Evolutionary conservation across 148 eudicot genomes (phyloP).

Genomic region (Rhododendron williamsianum): DNA sequence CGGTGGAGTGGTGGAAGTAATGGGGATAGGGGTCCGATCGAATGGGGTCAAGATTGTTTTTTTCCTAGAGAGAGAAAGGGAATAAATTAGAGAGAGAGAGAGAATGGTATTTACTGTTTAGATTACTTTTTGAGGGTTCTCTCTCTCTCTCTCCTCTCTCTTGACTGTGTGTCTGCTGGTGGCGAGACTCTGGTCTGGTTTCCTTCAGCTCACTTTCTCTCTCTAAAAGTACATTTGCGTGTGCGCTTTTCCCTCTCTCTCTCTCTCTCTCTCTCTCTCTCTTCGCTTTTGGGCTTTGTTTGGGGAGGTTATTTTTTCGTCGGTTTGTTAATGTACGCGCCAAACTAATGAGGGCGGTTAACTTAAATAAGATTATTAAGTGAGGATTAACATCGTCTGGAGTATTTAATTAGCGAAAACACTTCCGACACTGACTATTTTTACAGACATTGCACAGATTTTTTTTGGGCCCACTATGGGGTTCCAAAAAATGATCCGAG

Average conservation of each 20-base stretch:
- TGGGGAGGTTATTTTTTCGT: neutral
- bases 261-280: neutral
- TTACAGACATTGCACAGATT: too few species aligned
- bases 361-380: neutral
- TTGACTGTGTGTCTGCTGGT: neutral
- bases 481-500: too few species aligned
- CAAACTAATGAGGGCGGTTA: neutral
- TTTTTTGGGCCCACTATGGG: too few species aligned
- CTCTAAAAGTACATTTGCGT: constrained; percentile 6
- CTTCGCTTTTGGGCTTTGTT: neutral
- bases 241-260: constrained; percentile 2
- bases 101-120: neutral
- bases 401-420: neutral
- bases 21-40: constrained; percentile 13
- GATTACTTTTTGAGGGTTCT: constrained; percentile 5
- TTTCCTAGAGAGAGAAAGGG: constrained; percentile 1
- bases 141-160: constrained; percentile 1
- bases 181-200: neutral
- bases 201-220: constrained; percentile 3
- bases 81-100: neutral
- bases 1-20: neutral
- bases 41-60: constrained; percentile 6
- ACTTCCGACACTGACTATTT: too few species aligned
- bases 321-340: constrained; percentile 2
- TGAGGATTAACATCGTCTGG: neutral